Evolutionary conservation across 2,329 filamentous ascomycete genomes (phyloP).

Genomic region (Cordyceps fumosorosea): DNA sequence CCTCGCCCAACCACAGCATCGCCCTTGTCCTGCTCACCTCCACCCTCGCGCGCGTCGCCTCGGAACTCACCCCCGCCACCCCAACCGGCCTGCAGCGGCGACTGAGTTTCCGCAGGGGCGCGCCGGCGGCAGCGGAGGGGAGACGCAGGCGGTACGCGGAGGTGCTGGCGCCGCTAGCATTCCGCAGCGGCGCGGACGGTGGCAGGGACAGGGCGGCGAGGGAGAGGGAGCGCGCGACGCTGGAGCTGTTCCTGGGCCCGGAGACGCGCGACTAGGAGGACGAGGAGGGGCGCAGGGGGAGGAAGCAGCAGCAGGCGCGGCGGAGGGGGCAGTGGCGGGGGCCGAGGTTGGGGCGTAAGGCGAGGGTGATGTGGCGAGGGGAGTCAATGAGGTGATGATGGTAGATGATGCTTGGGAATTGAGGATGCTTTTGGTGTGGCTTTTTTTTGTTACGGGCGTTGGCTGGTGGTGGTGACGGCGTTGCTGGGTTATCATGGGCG

Average conservation of each 20-base stretch:
- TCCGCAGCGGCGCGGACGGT: constrained; percentile 40
- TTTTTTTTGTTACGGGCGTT: no score
- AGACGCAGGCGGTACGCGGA: constrained; percentile 46
- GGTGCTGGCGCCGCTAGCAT: constrained; percentile 57
- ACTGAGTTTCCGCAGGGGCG: constrained; percentile 34
- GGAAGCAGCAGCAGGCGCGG: background rate
- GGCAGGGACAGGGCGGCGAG: constrained; percentile 53
- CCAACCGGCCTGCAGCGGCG: constrained; percentile 35
- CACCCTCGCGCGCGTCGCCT: constrained; percentile 54
- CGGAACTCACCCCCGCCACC: constrained; percentile 39
- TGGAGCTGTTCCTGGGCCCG: constrained; percentile 59
- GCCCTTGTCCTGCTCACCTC: constrained; percentile 82
- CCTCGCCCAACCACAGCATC: constrained; percentile 73
- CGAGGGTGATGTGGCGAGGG: background rate
- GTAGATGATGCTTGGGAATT: no score
- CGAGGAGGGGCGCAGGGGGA: constrained; percentile 13
- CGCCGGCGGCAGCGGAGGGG: background rate
- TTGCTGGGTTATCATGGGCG: no score
- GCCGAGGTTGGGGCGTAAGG: background rate
- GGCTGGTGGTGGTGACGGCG: no score
- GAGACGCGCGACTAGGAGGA: constrained; percentile 27
- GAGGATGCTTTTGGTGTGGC: no score
- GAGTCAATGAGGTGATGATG: background rate
- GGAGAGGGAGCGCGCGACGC: constrained; percentile 57
- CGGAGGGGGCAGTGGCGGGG: background rate